phyloP scores from a whole-genome alignment of 495 filamentous ascomycete genomes.

The Hypomontagnella monticulosa region DNA sequence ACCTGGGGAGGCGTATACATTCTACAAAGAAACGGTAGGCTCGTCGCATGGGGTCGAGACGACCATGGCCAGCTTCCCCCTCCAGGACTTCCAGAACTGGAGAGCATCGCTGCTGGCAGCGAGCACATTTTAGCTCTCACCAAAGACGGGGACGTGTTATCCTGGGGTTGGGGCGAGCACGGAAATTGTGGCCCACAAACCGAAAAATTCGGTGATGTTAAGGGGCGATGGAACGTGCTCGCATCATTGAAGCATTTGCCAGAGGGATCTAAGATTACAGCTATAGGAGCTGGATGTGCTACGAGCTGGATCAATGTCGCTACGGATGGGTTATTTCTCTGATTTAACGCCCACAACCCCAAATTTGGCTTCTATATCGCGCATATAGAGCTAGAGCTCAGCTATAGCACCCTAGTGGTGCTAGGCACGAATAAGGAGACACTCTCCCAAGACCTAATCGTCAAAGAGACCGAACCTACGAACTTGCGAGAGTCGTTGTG shows the following conservation, averaged over 20 bases:
- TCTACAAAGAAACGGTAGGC: conserved; percentile 61
- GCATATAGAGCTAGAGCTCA: not conserved
- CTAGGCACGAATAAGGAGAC: not conserved
- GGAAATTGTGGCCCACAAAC: conserved; percentile 86
- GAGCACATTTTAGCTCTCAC: conserved; percentile 83
- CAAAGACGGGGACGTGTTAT: conserved; percentile 67
- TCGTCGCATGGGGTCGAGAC: conserved; percentile 78
- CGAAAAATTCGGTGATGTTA: conserved; percentile 70
- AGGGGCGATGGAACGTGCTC: conserved; percentile 70
- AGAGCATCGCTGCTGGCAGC: conserved; percentile 78
- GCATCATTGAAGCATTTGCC: conserved; percentile 60
- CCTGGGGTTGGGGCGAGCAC: conserved; percentile 98
- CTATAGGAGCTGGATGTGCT: conserved; percentile 84
- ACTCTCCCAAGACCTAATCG: conserved; percentile 38
- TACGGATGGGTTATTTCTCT: conserved; percentile 41
- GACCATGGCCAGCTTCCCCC: conserved; percentile 86
- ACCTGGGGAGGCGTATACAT: conserved; percentile 87
- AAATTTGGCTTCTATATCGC: not conserved
- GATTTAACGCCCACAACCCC: not conserved
- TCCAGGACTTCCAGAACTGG: conserved; percentile 57
- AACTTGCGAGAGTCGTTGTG: conserved; percentile 70
- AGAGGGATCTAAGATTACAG: conserved; percentile 55
- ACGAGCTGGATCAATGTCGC: conserved; percentile 79
- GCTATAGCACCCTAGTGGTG: not conserved
- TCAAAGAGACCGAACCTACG: conserved; percentile 64